phyloP scores from a whole-genome alignment of 192 early-diverging fungal genomes.

The Funneliformis mosseae region DNA sequence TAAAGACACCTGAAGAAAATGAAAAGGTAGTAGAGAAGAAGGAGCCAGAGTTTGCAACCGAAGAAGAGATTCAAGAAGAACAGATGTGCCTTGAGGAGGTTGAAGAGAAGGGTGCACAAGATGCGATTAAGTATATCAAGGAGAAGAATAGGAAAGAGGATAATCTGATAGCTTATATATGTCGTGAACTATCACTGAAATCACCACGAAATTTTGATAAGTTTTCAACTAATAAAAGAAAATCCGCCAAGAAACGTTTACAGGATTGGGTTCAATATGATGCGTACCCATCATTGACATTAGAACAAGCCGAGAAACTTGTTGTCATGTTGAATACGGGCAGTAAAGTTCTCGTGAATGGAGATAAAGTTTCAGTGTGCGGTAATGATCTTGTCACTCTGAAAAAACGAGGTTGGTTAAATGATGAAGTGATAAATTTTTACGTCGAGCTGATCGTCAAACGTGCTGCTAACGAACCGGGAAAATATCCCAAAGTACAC shows the following conservation, averaged over 20 bases:
- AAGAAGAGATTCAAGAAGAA: neutral
- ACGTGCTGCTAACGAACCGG: constrained; percentile 54
- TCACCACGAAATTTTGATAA: neutral
- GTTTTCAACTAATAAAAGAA: neutral
- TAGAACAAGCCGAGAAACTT: neutral
- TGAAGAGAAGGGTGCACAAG: neutral
- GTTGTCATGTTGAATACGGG: neutral
- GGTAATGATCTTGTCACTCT: constrained; percentile 74
- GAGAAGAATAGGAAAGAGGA: neutral
- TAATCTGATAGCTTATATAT: neutral
- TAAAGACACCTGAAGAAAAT: neutral
- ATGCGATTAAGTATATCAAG: neutral
- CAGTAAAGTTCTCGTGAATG: constrained; percentile 38
- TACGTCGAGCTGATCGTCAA: constrained; percentile 80
- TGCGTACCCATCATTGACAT: neutral
- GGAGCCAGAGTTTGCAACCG: neutral
- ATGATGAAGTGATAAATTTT: constrained; percentile 97
- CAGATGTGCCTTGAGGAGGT: neutral
- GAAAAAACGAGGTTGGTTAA: constrained; percentile 78
- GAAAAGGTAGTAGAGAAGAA: neutral
- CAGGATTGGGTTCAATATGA: neutral
- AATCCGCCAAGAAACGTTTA: neutral
- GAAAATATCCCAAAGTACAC: constrained; percentile 66
- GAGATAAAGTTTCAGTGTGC: constrained; percentile 63
- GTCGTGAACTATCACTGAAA: neutral